A percentile compares a stretch with the other conserved stretches of the same genome.
Evolutionary conservation across 306 rosid species (phyloP).

Genomic region (Quercus agrifolia): DNA sequence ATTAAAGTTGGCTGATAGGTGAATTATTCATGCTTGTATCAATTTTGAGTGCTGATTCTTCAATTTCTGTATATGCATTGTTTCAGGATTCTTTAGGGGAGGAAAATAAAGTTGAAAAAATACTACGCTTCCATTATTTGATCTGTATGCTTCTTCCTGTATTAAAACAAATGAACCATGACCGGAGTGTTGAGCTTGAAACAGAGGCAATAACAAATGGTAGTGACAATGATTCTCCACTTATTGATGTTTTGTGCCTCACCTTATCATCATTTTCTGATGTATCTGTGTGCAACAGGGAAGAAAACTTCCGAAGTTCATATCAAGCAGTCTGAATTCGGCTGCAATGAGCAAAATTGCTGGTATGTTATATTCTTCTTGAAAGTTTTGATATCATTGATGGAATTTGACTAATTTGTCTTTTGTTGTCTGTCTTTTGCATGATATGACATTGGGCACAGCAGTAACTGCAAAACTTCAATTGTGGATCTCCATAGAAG

Average conservation of each 20-base stretch:
- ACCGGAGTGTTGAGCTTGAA: constrained; percentile 62
- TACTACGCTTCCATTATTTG: constrained; percentile 78
- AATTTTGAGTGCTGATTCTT: constrained; percentile 33
- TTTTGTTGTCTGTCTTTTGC: constrained; percentile 27
- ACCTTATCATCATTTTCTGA: constrained; percentile 11
- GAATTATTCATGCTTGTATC: constrained; percentile 15
- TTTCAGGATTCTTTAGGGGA: constrained; percentile 70
- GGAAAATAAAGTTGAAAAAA: constrained; percentile 55
- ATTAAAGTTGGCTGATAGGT: constrained; percentile 38
- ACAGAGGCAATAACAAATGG: constrained; percentile 69
- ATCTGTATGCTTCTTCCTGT: constrained; percentile 87
- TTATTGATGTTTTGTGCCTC: constrained; percentile 14
- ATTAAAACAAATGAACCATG: constrained; percentile 69
- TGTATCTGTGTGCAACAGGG: constrained; percentile 46
- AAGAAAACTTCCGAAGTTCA: constrained; percentile 53
- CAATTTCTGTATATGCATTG: constrained; percentile 11
- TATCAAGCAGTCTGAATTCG: constrained; percentile 63
- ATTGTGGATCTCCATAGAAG: constrained; percentile 88
- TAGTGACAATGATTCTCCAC: constrained; percentile 23
- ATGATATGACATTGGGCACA: constrained; percentile 44
- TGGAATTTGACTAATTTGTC: constrained; percentile 15
- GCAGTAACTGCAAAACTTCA: constrained; percentile 70
- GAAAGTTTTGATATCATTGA: constrained; percentile 7
- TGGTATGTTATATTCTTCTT: constrained; percentile 43
- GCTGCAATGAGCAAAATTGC: constrained; percentile 45